Percentiles rank a stretch among this genome's conserved stretches.
Conservation (phyloP, 2,329 filamentous ascomycete genomes). For the Zelopaecilomyces penicillatus region DNA sequence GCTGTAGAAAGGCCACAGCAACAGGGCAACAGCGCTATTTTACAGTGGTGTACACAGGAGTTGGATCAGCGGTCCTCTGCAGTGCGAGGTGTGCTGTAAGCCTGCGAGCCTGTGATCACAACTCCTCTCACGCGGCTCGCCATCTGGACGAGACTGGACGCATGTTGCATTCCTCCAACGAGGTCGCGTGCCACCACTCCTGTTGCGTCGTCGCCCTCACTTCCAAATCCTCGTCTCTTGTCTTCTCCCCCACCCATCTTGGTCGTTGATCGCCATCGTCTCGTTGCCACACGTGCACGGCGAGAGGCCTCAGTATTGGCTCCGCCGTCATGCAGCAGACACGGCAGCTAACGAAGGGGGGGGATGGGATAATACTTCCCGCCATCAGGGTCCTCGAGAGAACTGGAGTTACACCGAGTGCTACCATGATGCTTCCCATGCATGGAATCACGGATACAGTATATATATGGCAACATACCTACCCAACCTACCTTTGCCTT, state of each 20-base stretch:
- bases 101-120: neutral
- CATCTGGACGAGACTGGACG: neutral
- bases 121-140: neutral
- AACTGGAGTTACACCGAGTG: neutral
- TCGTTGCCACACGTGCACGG: constrained; percentile 14
- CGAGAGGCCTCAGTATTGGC: constrained; percentile 10
- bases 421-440: neutral
- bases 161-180: neutral
- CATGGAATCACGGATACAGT: neutral
- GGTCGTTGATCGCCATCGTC: constrained; percentile 6
- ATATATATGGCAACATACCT: neutral
- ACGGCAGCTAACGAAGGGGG: neutral
- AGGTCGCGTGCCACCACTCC: constrained; percentile 3
- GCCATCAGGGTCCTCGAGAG: neutral
- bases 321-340: neutral
- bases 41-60: no score
- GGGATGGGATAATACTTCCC: neutral
- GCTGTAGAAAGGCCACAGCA: no score
- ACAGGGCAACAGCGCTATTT: no score
- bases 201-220: neutral
- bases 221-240: neutral
- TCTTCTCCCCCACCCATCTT: neutral
- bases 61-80: no score
- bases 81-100: no score
- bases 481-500: neutral